Conservation (phyloP, 306 rosid species). For the Acacia confusa region DNA sequence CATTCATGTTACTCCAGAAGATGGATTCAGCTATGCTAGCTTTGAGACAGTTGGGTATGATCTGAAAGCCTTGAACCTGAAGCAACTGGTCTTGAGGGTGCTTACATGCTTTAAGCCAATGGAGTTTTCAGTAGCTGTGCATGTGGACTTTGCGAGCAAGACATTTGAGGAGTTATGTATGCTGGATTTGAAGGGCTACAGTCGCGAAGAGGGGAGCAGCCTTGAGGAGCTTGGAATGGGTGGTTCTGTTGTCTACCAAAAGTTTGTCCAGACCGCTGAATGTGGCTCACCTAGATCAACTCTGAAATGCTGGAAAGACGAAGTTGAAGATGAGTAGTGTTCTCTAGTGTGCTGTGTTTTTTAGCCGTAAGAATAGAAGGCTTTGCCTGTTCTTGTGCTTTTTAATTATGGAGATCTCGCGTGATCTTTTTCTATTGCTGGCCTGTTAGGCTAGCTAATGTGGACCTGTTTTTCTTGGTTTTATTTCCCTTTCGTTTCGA, state of each 20-base stretch:
- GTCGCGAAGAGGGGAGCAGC: constrained; percentile 59
- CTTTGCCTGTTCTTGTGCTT: constrained; percentile 1
- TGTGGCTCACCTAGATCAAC: constrained; percentile 71
- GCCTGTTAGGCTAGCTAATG: constrained; percentile 17
- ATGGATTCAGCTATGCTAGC: constrained; percentile 73
- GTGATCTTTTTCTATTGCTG: background rate
- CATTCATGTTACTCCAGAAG: constrained; percentile 58
- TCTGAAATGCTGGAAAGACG: constrained; percentile 73
- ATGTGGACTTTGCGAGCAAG: constrained; percentile 40
- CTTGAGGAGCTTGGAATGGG: constrained; percentile 58
- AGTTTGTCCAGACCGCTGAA: constrained; percentile 35
- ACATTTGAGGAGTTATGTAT: constrained; percentile 39
- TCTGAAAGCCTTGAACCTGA: constrained; percentile 38
- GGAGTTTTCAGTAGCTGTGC: constrained; percentile 66
- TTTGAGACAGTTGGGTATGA: constrained; percentile 69
- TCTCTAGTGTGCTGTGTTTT: background rate
- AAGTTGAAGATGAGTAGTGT: constrained; percentile 55
- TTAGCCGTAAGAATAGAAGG: background rate
- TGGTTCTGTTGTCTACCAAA: constrained; percentile 56
- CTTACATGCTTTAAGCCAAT: constrained; percentile 56
- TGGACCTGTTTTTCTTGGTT: background rate
- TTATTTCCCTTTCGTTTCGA: background rate
- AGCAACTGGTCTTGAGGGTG: constrained; percentile 44
- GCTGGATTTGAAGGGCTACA: constrained; percentile 58
- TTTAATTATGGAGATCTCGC: background rate